phyloP scores from a whole-genome alignment of 73 alveolate species.

The Paramecium primaurelia region DNA sequence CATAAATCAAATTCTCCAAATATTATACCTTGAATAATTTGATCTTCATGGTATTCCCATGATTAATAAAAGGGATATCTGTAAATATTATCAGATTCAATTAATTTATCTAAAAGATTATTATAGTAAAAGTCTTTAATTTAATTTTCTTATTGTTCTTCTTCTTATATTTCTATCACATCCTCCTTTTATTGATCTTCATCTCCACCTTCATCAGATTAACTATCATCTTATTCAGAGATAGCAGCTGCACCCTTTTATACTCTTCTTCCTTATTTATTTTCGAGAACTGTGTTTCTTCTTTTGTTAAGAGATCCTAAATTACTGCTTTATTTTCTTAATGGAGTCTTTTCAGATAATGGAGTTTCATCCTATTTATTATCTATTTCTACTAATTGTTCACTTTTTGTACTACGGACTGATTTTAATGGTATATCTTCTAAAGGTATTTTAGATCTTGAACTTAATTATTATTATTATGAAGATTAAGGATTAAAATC shows the following conservation, averaged over 20 bases:
- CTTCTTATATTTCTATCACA: neutral
- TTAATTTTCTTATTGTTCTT: neutral
- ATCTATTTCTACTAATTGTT: neutral
- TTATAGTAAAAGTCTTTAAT: neutral
- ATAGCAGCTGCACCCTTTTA: neutral
- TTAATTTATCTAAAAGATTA: neutral
- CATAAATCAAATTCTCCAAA: slow-evolving; percentile 39
- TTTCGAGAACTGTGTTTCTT: neutral
- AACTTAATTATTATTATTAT: neutral
- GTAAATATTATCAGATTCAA: neutral
- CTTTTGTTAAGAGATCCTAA: neutral
- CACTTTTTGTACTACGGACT: neutral
- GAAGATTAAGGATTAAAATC: neutral
- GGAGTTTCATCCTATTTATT: neutral
- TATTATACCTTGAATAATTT: neutral
- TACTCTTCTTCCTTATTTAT: neutral
- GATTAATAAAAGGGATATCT: neutral
- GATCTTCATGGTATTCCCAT: slow-evolving; percentile 16
- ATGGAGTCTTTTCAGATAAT: neutral
- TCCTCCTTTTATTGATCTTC: neutral
- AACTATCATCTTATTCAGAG: slow-evolving; percentile 1
- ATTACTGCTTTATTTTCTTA: neutral
- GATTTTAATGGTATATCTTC: neutral
- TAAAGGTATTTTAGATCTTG: neutral
- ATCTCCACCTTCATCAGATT: neutral